A percentile compares a stretch with the other conserved stretches of the same genome.
phyloP scores from a whole-genome alignment of 2,329 filamentous ascomycete genomes.

The Lachnellula arida region DNA sequence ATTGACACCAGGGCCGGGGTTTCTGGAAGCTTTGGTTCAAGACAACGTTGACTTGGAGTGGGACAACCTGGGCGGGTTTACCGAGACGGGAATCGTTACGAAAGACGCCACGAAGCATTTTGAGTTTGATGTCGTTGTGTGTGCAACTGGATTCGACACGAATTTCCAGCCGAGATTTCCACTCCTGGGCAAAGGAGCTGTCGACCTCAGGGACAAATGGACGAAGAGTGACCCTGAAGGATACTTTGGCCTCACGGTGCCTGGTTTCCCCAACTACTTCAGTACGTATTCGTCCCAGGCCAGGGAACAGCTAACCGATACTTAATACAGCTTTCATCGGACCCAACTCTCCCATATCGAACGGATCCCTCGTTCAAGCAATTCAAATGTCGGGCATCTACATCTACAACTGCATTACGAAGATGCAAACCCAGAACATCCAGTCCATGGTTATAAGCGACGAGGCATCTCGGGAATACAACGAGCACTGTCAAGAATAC shows the following conservation, averaged over 20 bases:
- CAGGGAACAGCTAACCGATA: no score
- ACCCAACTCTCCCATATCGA: no score
- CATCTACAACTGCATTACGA: no score
- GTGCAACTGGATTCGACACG: no score
- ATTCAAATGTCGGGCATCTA: no score
- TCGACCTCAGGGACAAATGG: slow-evolving; percentile 24
- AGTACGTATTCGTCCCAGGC: slow-evolving; percentile 21
- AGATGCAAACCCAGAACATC: no score
- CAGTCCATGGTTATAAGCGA: no score
- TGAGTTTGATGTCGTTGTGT: slow-evolving; percentile 34
- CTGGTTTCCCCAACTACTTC: slow-evolving; percentile 22
- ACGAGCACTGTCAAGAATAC: no score
- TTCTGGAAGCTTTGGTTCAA: slow-evolving; percentile 38
- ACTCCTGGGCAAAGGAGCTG: slow-evolving; percentile 22
- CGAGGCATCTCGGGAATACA: no score
- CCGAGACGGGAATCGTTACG: slow-evolving; percentile 40
- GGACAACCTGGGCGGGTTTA: slow-evolving; percentile 32
- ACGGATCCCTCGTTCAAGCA: no score
- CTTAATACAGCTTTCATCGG: no score
- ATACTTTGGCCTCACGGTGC: slow-evolving; percentile 23
- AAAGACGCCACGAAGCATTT: slow-evolving; percentile 35
- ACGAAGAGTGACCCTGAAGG: slow-evolving; percentile 14
- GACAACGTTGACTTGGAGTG: slow-evolving; percentile 41
- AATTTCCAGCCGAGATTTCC: slow-evolving; percentile 32
- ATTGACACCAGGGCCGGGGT: slow-evolving; percentile 38